These are phyloP conservation scores for Phlebopus sp. DNA, from an alignment of 1,284 basidiomycete species.

Conservation along the genomic window DNA sequence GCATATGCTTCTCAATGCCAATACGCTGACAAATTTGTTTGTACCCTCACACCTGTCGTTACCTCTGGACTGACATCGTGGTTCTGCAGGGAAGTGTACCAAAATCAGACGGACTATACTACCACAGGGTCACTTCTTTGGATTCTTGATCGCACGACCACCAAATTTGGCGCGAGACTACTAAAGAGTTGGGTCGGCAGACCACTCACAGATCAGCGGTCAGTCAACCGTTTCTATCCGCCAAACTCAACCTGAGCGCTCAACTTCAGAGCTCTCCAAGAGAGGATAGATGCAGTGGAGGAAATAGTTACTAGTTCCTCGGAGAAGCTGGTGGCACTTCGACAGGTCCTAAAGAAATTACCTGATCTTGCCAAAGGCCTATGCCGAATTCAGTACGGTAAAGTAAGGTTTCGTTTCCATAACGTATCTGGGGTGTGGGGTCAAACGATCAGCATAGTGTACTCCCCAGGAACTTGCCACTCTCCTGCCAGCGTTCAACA, in stretches of 20 bases:
- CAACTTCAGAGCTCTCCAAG: constrained; percentile 60
- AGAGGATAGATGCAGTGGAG: constrained; percentile 81
- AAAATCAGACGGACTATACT: constrained; percentile 81
- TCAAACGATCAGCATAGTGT: constrained; percentile 46
- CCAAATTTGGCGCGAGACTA: constrained; percentile 84
- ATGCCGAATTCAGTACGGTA: constrained; percentile 86
- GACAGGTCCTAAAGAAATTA: constrained; percentile 67
- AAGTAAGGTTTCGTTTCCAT: constrained; percentile 44
- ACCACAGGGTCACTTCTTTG: constrained; percentile 79
- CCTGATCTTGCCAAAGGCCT: constrained; percentile 91
- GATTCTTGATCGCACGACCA: constrained; percentile 85
- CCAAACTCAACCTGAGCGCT: constrained; percentile 6
- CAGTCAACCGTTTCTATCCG: constrained; percentile 18
- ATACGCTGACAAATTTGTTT: constrained; percentile 82
- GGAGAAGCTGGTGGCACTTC: constrained; percentile 60
- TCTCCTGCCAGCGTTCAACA: constrained; percentile 75
- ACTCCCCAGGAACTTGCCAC: constrained; percentile 81
- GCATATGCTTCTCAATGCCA: constrained; percentile 88
- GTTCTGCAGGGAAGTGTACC: constrained; percentile 72
- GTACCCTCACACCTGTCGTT: constrained; percentile 16
- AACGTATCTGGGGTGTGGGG: not conserved
- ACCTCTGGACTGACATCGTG: constrained; percentile 7
- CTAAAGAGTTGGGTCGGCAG: constrained; percentile 85
- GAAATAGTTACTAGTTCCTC: constrained; percentile 67
- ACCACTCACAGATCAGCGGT: constrained; percentile 79